Percentiles rank a stretch among this genome's conserved stretches.
phyloP scores from a whole-genome alignment of 148 eudicot genomes.

The Drosera capensis region DNA sequence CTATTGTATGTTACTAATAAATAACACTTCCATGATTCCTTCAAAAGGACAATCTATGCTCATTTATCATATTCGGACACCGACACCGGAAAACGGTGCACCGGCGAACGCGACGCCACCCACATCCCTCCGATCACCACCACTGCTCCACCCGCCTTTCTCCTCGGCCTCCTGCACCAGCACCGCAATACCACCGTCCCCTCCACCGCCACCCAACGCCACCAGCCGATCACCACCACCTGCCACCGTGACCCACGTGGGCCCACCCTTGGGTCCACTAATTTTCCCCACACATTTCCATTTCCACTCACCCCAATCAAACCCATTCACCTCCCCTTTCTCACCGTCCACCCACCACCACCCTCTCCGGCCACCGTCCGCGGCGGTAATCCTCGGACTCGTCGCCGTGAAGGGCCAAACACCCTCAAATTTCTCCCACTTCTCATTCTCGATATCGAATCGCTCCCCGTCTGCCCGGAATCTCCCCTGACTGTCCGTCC shows the following conservation, averaged over 20 bases:
- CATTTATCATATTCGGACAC: too few species aligned
- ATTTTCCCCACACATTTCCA: constrained; percentile 11
- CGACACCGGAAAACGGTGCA: too few species aligned
- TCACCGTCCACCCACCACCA: constrained; percentile 12
- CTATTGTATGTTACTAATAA: too few species aligned
- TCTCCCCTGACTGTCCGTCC: constrained; percentile 25
- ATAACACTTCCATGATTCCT: too few species aligned
- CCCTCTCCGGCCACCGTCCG: not conserved
- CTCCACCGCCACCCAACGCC: constrained; percentile 20
- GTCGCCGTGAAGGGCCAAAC: constrained; percentile 16
- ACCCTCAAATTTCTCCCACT: constrained; percentile 9
- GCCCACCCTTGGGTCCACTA: constrained; percentile 6
- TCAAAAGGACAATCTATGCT: too few species aligned
- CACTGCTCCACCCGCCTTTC: too few species aligned
- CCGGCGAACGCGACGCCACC: too few species aligned
- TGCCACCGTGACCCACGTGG: constrained; percentile 1
- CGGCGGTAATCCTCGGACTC: constrained; percentile 12
- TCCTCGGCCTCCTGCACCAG: too few species aligned
- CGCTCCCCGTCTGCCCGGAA: constrained; percentile 21
- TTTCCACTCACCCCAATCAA: constrained; percentile 12
- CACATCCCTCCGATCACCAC: too few species aligned
- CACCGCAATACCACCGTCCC: too few species aligned
- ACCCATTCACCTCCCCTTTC: constrained; percentile 11
- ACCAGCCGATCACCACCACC: constrained; percentile 8
- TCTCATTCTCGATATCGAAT: constrained; percentile 8